Evolutionary conservation across 176 grass and related monocot species (phyloP), one percentile per base, ranked within the genome.

Genomic region (Oryza glaberrima): DNA sequence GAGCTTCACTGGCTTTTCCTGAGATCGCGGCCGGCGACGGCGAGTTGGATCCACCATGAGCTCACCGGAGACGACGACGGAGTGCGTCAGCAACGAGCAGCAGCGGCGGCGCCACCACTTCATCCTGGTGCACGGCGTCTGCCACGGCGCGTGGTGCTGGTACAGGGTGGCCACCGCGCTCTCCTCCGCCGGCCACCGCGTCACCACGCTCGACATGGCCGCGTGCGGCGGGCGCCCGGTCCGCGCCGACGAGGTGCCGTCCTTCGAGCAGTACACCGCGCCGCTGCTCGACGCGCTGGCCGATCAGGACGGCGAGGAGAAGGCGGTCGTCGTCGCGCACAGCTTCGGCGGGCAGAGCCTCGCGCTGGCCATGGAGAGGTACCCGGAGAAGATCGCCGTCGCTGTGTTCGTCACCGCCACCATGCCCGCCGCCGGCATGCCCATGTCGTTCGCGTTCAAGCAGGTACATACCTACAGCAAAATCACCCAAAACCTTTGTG

Each of bases 141-240:
- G 36, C 43, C 88, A 88, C 77, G 88, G 92, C 40, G 88, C 77
- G 25, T 92, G 91, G 91, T 92, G 86, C 86, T 92, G 90, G 90
- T 92, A 88, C 86, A 86, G 86, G 83, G 45, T 92, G 14, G 82
- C 72, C 54, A 14, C 79, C 6, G 14, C 15, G 77, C 91, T 90
- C 0, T 48, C 46, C 10, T 41, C 69, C 2, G 51, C 72, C 0
- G 82, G 78, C 44, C 83, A 90, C 65, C 78, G 54, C 30, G 88
- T 90, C 32, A 86, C 88, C 5, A 72, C 78, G n/a, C 47, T 90
- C 41, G 88, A 90, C 72, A 79, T 86, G 65, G 73, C 83, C 7
- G 88, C 65, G 9, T 75, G 83, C 70, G 83, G 88, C 11, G 77
- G 69, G 7, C 16, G 74, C 4, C 65, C 83, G 9, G 46, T 11